These are phyloP conservation scores for Meyerozyma carpophila DNA, from an alignment of 1,139 yeast genomes.

Conservation along the genomic window DNA sequence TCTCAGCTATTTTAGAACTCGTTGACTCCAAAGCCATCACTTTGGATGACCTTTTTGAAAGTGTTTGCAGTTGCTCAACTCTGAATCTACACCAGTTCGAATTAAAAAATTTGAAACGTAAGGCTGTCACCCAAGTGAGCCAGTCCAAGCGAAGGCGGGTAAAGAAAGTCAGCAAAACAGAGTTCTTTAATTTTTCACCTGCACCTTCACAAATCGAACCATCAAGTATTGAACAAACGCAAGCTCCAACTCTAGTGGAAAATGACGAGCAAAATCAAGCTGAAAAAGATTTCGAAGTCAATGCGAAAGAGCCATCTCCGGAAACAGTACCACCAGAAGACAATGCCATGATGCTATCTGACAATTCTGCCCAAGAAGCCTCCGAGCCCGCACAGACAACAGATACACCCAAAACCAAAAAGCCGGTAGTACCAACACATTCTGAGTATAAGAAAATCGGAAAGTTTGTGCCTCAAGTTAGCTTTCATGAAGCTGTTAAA, in stretches of 20 bases:
- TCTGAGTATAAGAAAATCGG: slow-evolving; percentile 5
- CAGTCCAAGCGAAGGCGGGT: slow-evolving; percentile 23
- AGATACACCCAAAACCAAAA: too few relatives aligned
- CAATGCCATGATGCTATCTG: neutral
- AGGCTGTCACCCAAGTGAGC: slow-evolving; percentile 5
- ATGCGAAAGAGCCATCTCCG: too few relatives aligned
- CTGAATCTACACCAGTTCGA: slow-evolving; percentile 1
- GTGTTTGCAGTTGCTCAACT: slow-evolving; percentile 4
- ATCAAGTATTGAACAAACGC: neutral
- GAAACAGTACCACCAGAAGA: neutral
- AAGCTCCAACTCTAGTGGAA: neutral
- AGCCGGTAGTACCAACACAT: neutral
- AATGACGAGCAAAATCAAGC: neutral
- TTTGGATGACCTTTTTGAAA: slow-evolving; percentile 4
- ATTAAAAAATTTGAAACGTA: slow-evolving; percentile 1
- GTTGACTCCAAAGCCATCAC: neutral
- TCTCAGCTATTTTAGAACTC: neutral
- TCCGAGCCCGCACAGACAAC: too few relatives aligned
- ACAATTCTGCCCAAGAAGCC: too few relatives aligned
- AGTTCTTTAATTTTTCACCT: slow-evolving; percentile 26
- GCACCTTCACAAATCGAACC: neutral
- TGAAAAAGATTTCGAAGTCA: too few relatives aligned
- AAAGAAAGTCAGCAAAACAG: slow-evolving; percentile 27
- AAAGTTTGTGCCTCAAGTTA: slow-evolving; percentile 16
- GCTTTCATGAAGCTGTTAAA: slow-evolving; percentile 30